Percentiles rank a stretch among this genome's conserved stretches.
Conservation (phyloP, 83 land plant genomes). For the Isoetes engelmannii region DNA sequence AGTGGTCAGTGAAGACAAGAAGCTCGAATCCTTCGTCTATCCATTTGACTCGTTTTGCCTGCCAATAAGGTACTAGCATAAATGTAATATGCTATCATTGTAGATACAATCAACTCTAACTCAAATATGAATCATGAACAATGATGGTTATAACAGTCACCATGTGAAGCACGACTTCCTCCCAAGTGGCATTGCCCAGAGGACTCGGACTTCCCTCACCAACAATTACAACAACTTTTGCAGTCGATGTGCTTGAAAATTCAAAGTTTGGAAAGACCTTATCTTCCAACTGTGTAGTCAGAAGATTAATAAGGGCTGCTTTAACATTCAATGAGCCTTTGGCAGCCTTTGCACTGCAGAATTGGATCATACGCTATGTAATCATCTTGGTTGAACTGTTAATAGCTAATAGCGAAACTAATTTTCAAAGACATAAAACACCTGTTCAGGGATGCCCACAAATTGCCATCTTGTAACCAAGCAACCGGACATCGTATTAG, state of each 20-base stretch:
- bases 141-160: constrained; percentile 26
- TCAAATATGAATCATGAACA: background rate
- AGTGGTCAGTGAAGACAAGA: constrained; percentile 24
- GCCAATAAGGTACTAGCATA: background rate
- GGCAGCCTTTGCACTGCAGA: too few relatives aligned
- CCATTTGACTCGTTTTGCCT: constrained; percentile 29
- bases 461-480: too few relatives aligned
- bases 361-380: too few relatives aligned
- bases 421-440: too few relatives aligned
- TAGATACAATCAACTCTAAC: background rate
- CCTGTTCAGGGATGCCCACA: too few relatives aligned
- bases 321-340: too few relatives aligned
- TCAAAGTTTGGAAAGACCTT: too few relatives aligned
- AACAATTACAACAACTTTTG: constrained; percentile 56
- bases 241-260: constrained; percentile 25
- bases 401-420: too few relatives aligned
- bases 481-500: too few relatives aligned
- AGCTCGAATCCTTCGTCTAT: constrained; percentile 28
- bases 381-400: too few relatives aligned
- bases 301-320: too few relatives aligned
- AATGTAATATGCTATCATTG: background rate
- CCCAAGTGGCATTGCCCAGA: constrained; percentile 50
- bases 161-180: constrained; percentile 71
- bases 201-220: constrained; percentile 62
- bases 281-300: too few relatives aligned